Percentiles rank a stretch among this genome's conserved stretches.
Evolutionary conservation across 2,329 filamentous ascomycete genomes (phyloP).

Genomic region (Cordyceps cateniannulata): DNA sequence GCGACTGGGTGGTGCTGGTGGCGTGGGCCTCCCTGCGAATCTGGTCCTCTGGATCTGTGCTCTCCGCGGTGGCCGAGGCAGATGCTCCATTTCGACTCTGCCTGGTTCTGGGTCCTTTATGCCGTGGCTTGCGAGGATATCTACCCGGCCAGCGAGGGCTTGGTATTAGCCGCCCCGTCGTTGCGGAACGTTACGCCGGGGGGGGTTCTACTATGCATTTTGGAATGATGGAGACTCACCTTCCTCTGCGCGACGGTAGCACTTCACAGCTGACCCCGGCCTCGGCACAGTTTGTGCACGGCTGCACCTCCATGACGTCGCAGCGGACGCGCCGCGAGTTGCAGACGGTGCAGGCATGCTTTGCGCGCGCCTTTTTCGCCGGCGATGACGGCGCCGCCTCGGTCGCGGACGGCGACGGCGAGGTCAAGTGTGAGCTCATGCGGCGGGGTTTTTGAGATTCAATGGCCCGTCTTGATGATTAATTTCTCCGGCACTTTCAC

Average conservation of each 20-base stretch:
- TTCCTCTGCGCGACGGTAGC: slow-evolving; percentile 27
- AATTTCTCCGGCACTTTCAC: background rate
- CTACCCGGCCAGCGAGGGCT: background rate
- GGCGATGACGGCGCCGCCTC: slow-evolving; percentile 14
- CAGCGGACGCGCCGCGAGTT: slow-evolving; percentile 29
- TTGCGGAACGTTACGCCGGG: background rate
- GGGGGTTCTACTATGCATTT: background rate
- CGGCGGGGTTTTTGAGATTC: background rate
- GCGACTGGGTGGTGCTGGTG: background rate
- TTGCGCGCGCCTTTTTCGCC: slow-evolving; percentile 30
- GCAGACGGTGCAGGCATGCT: slow-evolving; percentile 29
- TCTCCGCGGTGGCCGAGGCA: background rate
- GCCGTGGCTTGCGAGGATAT: slow-evolving; percentile 12
- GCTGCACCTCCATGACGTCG: slow-evolving; percentile 28
- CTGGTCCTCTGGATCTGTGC: slow-evolving; percentile 9
- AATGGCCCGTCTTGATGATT: too few relatives aligned
- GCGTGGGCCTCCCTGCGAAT: slow-evolving; percentile 1
- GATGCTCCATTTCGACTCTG: background rate
- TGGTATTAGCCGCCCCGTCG: background rate
- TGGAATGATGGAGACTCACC: slow-evolving; percentile 17
- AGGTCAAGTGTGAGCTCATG: slow-evolving; percentile 7
- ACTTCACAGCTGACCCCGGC: slow-evolving; percentile 25
- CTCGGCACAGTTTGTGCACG: slow-evolving; percentile 26
- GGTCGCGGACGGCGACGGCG: slow-evolving; percentile 11
- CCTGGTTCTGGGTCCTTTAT: slow-evolving; percentile 8